Evolutionary conservation across 2,329 filamentous ascomycete genomes (phyloP).

Genomic region (Botrytis fragariae): DNA sequence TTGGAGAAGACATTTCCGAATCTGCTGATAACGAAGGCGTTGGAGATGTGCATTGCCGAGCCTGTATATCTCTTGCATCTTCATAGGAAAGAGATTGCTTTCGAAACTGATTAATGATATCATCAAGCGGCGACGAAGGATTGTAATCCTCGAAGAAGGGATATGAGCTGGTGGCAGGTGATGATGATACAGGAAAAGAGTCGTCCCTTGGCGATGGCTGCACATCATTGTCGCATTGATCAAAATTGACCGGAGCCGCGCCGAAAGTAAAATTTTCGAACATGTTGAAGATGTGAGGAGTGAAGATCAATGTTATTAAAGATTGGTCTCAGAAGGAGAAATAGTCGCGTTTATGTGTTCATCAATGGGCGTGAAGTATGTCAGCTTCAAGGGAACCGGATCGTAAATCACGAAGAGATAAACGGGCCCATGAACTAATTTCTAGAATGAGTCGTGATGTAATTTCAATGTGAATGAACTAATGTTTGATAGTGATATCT

Average conservation of each 20-base stretch:
- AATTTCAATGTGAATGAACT: not conserved
- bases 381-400: not conserved
- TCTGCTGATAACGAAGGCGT: conserved; percentile 15
- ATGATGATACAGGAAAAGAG: not conserved
- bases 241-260: conserved; percentile 9
- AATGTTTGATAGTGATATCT: not conserved
- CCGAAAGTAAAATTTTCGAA: conserved; percentile 21
- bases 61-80: not conserved
- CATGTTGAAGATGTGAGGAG: not conserved
- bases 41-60: conserved; percentile 11
- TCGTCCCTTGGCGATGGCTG: conserved; percentile 17
- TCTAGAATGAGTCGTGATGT: not conserved
- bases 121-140: conserved; percentile 7
- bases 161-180: not conserved
- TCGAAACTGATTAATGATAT: conserved; percentile 11
- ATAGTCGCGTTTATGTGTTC: not conserved
- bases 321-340: not conserved
- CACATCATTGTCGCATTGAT: conserved; percentile 12
- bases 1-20: conserved; percentile 10
- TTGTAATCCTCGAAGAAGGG: not conserved
- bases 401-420: not conserved
- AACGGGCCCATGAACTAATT: too few relatives aligned
- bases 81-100: conserved; percentile 3
- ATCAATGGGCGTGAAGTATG: not conserved
- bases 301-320: not conserved